These are phyloP conservation scores for Gautieria morchelliformis DNA, from an alignment of 768 basidiomycete genomes.

Conservation along the genomic window DNA sequence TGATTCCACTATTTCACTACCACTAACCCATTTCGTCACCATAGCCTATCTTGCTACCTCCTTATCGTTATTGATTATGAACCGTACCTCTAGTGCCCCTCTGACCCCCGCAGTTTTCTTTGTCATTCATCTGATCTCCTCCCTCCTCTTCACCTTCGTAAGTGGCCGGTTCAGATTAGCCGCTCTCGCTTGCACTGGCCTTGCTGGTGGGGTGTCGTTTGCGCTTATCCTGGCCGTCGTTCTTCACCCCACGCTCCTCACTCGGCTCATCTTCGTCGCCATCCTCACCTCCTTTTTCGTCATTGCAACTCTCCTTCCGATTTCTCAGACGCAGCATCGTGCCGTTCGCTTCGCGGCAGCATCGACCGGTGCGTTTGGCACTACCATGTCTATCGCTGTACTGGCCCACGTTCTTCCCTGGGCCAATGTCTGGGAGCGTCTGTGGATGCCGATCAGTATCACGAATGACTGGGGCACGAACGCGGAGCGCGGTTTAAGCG, in stretches of 20 bases:
- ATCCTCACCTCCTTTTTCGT: conserved; percentile 29
- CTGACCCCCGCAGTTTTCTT: conserved; percentile 44
- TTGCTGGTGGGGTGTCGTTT: conserved; percentile 42
- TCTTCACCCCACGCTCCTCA: conserved; percentile 41
- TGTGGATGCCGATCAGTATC: conserved; percentile 39
- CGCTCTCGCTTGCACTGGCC: conserved; percentile 37
- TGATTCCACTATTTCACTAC: background rate
- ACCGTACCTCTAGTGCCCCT: conserved; percentile 33
- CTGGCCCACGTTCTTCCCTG: conserved; percentile 39
- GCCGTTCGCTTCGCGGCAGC: conserved; percentile 42
- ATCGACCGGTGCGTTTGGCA: conserved; percentile 48
- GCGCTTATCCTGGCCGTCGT: conserved; percentile 45
- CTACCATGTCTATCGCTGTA: conserved; percentile 43
- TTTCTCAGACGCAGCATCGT: conserved; percentile 35
- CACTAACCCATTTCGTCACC: background rate
- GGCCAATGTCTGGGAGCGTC: conserved; percentile 54
- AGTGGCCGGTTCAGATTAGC: conserved; percentile 46
- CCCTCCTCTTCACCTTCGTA: conserved; percentile 36
- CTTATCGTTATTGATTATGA: conserved; percentile 47
- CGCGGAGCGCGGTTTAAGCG: conserved; percentile 50
- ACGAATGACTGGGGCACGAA: conserved; percentile 40
- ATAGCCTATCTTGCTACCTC: conserved; percentile 53
- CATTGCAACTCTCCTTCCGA: conserved; percentile 35
- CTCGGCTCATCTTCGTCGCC: conserved; percentile 35
- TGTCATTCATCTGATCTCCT: conserved; percentile 49